Evolutionary conservation across 1,284 basidiomycete genomes (phyloP), one percentile per base, ranked within the genome.

Genomic region (Tremellales sp.): DNA sequence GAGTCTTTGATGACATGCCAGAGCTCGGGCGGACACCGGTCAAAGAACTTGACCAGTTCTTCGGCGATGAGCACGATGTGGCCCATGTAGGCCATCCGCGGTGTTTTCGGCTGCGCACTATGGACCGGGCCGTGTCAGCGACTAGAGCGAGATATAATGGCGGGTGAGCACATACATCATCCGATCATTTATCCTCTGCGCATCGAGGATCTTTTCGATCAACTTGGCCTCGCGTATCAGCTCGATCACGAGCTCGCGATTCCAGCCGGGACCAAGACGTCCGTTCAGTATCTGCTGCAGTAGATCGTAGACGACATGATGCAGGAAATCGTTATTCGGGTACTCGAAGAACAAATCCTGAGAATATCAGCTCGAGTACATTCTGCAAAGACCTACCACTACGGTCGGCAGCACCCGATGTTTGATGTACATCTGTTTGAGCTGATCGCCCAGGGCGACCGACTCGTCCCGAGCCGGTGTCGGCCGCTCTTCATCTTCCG

Each of bases 261-360:
- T 94, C 47, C 81, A 77, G 1, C 86, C 85, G 22, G 76, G 77
- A 24, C 89, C 83, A 31, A 90, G 77, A 28, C 82, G 79, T 13
- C 92, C 92, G 12, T 88, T 94, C 54, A 99, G 79, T 40, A 97
- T 86, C 69, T 98, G 95, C 68, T 97, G 94, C 2, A 98, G 78
- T 40, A 97, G 78, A 70, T 98, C 95, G 67, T 98, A 98, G 14
- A 97, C 91, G 13, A 94, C 86, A 61, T 91, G 93, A 70, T 99
- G 95, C 34, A 98, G 74, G 68, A 98, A 97, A 67, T 98, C 97
- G 75, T 98, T 97, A 86, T 90, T 92, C 0, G 92, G 91, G 62
- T 86, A 95, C 51, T 88, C 83, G 68, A 97, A 97, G 77, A 98
- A 97, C 32, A 97, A 76, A 60, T 92, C 86, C 86, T 90, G 53